phyloP scores from a whole-genome alignment of 1,284 basidiomycete species.

The Ganoderma multipileum region DNA sequence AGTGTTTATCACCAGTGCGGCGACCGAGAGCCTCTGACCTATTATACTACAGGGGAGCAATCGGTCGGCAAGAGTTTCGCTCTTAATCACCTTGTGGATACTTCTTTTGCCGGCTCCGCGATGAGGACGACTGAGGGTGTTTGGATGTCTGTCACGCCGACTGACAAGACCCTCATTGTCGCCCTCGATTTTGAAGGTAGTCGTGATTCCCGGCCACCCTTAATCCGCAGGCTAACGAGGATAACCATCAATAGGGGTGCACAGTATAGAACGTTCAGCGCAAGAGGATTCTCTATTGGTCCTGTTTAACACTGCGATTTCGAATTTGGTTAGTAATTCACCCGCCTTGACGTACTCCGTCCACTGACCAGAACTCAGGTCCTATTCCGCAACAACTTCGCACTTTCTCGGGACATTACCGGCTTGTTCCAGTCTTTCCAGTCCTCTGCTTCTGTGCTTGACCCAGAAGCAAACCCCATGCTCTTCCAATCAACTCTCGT shows the following conservation, averaged over 20 bases:
- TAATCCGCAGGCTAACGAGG: neutral
- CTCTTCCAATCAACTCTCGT: constrained; percentile 65
- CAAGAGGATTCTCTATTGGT: constrained; percentile 71
- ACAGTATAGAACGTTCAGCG: constrained; percentile 66
- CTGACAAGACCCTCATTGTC: constrained; percentile 58
- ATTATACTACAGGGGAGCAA: constrained; percentile 53
- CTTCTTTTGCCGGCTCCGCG: constrained; percentile 70
- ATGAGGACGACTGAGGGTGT: constrained; percentile 75
- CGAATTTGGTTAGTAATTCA: constrained; percentile 54
- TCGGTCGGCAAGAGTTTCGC: constrained; percentile 70
- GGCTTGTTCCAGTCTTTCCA: constrained; percentile 72
- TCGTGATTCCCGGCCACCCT: neutral
- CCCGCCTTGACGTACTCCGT: neutral
- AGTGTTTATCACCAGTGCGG: constrained; percentile 12
- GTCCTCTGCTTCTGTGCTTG: constrained; percentile 62
- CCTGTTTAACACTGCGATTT: constrained; percentile 69
- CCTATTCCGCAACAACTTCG: constrained; percentile 71
- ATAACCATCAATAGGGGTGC: constrained; percentile 51
- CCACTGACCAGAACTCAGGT: constrained; percentile 47
- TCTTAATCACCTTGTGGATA: constrained; percentile 67
- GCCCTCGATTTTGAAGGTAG: constrained; percentile 70
- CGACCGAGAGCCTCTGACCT: neutral
- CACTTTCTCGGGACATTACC: constrained; percentile 61
- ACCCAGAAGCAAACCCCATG: constrained; percentile 62
- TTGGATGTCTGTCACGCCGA: constrained; percentile 74